Conservation (phyloP, 2,329 filamentous ascomycete species). For the Aspergillus uvarum region DNA sequence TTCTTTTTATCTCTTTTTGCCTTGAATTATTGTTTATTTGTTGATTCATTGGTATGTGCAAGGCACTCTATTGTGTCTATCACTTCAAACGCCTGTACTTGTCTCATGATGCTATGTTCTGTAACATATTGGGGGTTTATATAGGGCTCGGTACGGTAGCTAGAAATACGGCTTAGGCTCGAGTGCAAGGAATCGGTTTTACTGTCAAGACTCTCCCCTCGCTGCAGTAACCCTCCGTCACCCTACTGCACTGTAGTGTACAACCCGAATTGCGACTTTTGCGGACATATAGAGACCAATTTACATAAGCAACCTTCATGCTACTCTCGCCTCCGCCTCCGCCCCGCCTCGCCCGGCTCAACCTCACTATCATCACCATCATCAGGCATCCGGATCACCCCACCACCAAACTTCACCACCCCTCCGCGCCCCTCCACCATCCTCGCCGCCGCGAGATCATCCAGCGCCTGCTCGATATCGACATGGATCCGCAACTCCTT, state of each 20-base stretch:
- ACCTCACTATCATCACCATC: slow-evolving; percentile 31
- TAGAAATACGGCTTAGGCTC: too few species aligned
- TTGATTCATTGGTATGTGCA: too few species aligned
- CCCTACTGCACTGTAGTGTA: too few species aligned
- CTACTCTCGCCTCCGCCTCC: not conserved
- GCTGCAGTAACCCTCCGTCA: too few species aligned
- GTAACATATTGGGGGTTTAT: slow-evolving; percentile 10
- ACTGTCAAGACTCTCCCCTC: not conserved
- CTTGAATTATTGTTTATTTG: not conserved
- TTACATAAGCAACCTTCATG: not conserved
- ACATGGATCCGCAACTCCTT: slow-evolving; percentile 62
- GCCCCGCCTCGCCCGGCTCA: slow-evolving; percentile 4
- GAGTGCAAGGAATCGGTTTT: not conserved
- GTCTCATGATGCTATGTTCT: slow-evolving; percentile 8
- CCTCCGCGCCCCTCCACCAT: slow-evolving; percentile 15
- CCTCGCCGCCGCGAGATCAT: slow-evolving; percentile 30
- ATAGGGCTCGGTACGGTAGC: not conserved
- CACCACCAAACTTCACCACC: slow-evolving; percentile 13
- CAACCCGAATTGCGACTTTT: too few species aligned
- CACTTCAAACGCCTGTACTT: slow-evolving; percentile 10
- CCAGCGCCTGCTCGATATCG: slow-evolving; percentile 50
- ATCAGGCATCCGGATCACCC: slow-evolving; percentile 30
- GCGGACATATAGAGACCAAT: not conserved
- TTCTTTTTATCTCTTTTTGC: slow-evolving; percentile 1
- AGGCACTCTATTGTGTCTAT: not conserved